Base-by-base conservation (phyloP, 768 basidiomycete species). In the Mycena sanguinolenta region DNA sequence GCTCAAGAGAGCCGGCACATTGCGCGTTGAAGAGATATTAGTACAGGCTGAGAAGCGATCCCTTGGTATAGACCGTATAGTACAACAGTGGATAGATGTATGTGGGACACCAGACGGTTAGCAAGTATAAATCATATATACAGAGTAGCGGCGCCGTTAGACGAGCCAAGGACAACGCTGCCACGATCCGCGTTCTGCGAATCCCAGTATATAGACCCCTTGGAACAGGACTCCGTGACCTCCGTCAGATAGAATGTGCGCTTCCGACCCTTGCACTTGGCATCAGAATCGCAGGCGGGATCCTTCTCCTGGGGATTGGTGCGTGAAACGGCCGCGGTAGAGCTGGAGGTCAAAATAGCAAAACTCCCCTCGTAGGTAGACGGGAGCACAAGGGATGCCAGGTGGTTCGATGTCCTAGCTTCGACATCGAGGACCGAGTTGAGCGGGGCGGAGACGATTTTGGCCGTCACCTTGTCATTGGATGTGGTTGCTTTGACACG, bases 301-400 rank as follows among this genome's bases (percentile, higher is more conserved):
- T 28, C 82, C 79, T 1, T 81, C 74, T 25, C 85, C 82, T 54
- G 82, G 82, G 39, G 23, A 50, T 54, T 77, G 8, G 28, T 50
- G 27, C 54, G 61, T n/a, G 64, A 53, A 19, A 85, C 74, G 14
- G 38, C 17, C 21, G 69, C 73, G 0, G 60, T 17, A 16, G 76
- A 72, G 69, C 79, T 66, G 28, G 79, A 58, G 2, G 79, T 80
- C 34, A 58, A 54, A 38, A 83, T 63, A n/a, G 67, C 68, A 75
- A 85, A 85, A 9, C 62, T 65, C 34, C 87, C 86, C 66, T 87
- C 87, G 64, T 55, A n/a, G n/a, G n/a, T n/a, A n/a, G n/a, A n/a
- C n/a, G n/a, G n/a, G n/a, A n/a, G n/a, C n/a, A n/a, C n/a, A 0
- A 80, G 75, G 19, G 70, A 62, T 17, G 79, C 76, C 1, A 25